Evolutionary conservation across 2,329 filamentous ascomycete genomes (phyloP).

Genomic region (Whalleya microplaca): DNA sequence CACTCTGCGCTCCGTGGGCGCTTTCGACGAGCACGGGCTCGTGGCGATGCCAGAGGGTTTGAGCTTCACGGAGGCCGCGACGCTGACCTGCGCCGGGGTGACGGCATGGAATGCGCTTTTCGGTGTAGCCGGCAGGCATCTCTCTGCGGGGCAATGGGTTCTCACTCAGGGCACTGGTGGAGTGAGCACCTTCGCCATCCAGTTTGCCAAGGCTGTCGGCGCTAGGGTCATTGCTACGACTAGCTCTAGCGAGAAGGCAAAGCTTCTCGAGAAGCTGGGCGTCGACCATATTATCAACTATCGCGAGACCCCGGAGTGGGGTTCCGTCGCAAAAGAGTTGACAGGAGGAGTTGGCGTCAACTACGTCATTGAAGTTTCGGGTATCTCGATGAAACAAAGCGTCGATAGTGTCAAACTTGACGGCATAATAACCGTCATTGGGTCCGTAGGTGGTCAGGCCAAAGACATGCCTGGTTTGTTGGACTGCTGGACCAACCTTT

Average conservation of each 20-base stretch:
- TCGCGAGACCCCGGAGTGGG: constrained; percentile 43
- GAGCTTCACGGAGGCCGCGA: constrained; percentile 50
- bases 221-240: constrained; percentile 51
- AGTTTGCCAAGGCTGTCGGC: too few species aligned
- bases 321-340: constrained; percentile 39
- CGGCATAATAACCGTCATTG: constrained; percentile 45
- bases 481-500: constrained; percentile 39
- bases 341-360: constrained; percentile 42
- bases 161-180: too few species aligned
- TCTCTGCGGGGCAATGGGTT: too few species aligned
- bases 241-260: constrained; percentile 41
- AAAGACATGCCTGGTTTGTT: constrained; percentile 26
- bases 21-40: constrained; percentile 55
- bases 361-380: constrained; percentile 47
- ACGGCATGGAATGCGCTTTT: constrained; percentile 60
- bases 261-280: constrained; percentile 43
- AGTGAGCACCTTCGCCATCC: too few species aligned
- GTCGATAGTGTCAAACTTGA: constrained; percentile 45
- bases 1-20: constrained; percentile 33
- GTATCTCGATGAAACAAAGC: constrained; percentile 44
- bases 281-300: constrained; percentile 51
- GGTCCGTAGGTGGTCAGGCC: constrained; percentile 37
- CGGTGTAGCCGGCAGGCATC: constrained; percentile 47
- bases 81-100: constrained; percentile 55
- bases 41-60: constrained; percentile 59